phyloP scores from a whole-genome alignment of 2,329 filamentous ascomycete species.

The Fusarium mundagurra region DNA sequence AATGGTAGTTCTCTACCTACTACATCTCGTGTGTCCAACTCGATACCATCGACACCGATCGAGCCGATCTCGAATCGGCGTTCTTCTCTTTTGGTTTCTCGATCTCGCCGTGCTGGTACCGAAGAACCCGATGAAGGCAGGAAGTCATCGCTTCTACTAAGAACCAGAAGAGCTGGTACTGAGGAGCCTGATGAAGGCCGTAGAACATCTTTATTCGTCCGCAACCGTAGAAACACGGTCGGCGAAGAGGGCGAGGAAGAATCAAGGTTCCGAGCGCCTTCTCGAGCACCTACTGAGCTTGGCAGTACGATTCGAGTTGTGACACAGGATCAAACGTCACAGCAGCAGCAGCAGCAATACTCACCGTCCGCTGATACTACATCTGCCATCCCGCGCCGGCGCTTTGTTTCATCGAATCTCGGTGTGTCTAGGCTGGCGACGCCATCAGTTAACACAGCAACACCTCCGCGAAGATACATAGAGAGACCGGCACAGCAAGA shows the following conservation, averaged over 20 bases:
- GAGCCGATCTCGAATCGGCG: slow-evolving; percentile 56
- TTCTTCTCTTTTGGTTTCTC: slow-evolving; percentile 58
- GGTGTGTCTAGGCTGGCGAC: slow-evolving; percentile 57
- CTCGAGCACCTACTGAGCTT: slow-evolving; percentile 67
- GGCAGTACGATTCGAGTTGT: slow-evolving; percentile 51
- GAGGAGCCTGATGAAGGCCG: slow-evolving; percentile 61
- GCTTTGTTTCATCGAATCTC: slow-evolving; percentile 60
- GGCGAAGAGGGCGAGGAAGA: slow-evolving; percentile 61
- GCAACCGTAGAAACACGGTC: slow-evolving; percentile 57
- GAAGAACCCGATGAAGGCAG: slow-evolving; percentile 60
- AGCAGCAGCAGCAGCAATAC: background rate
- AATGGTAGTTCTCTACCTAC: slow-evolving; percentile 57
- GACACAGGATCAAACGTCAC: slow-evolving; percentile 42
- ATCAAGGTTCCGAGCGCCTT: slow-evolving; percentile 63
- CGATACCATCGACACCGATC: slow-evolving; percentile 53
- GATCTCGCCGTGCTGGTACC: slow-evolving; percentile 56
- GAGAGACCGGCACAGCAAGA: slow-evolving; percentile 46
- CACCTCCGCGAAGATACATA: slow-evolving; percentile 58
- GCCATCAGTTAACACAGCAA: slow-evolving; percentile 50
- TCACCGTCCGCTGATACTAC: slow-evolving; percentile 38
- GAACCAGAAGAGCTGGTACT: slow-evolving; percentile 57
- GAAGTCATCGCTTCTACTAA: slow-evolving; percentile 55
- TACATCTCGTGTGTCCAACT: slow-evolving; percentile 54
- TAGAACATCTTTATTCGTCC: slow-evolving; percentile 55
- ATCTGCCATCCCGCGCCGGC: slow-evolving; percentile 60